Base-by-base conservation (phyloP, 108 stramenopile genomes). In the Licmophora abbreviata region DNA sequence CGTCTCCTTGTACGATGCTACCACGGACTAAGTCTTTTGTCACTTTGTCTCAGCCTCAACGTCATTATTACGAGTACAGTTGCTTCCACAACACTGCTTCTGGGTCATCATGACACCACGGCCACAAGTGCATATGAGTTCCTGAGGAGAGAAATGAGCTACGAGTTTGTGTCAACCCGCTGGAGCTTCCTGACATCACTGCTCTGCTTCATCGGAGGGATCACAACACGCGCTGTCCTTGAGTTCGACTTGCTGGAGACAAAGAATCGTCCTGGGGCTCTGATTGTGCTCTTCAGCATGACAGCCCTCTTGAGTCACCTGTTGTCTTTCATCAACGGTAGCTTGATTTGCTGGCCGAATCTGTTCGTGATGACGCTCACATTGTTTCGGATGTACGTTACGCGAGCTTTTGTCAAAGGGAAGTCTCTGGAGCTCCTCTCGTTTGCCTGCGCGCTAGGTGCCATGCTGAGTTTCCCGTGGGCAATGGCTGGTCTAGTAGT, bases 141-240 rank as follows among this genome's bases (percentile, higher is more conserved):
- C 26, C 25, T 69, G 20, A 29, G 30, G 38, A 21, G 29, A 1
- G 44, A 36, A 21, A 34, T 61, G 48, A 41, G 44, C 21, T 64
- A 58, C 21, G 69, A 71, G 50, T 71, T 71, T 45, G 17, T 64
- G 14, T 29, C 53, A 24, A 62, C 69, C 15, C 58, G 61, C 4
- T 64, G 63, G 63, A 51, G 41, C 23, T 71, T 71, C 33, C 10
- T 61, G 24, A 47, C 61, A 40, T 34, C 49, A 4, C 37, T 59
- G 4, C 22, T 60, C 1, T 59, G 34, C 22, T 71, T 64, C 49
- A 25, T 71, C 23, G 3, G 36, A 5, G 42, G 49, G 4, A 54
- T 63, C 4, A 40, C 36, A 1, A 51, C 44, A 26, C 50, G 69
- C 0, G 31, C 56, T 38, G 10, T 71, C 9, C 17, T 71, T 35